Conservation (phyloP, 768 basidiomycete genomes). For the Podaxis sp. region DNA sequence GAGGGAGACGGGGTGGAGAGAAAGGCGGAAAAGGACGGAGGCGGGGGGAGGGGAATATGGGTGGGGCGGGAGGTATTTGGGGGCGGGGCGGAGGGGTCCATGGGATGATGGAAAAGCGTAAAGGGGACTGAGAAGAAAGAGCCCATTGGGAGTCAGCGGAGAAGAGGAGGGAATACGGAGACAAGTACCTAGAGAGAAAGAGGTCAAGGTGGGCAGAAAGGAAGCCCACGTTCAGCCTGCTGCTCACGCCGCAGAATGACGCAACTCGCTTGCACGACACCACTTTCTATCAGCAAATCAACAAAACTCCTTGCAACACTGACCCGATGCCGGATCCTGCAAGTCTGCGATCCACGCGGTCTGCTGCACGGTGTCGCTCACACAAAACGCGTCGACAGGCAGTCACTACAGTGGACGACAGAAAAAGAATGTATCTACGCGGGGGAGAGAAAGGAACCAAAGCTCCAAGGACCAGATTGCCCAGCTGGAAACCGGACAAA, state of each 20-base stretch:
- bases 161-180: constrained; percentile 9
- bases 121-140: constrained; percentile 15
- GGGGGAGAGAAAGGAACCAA: neutral
- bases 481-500: constrained; percentile 4
- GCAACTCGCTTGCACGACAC: constrained; percentile 14
- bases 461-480: neutral
- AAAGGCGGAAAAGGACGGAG: constrained; percentile 30
- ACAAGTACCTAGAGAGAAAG: constrained; percentile 13
- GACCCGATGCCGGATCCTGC: constrained; percentile 4
- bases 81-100: constrained; percentile 11
- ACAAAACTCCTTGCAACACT: neutral
- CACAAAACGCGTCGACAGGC: constrained; percentile 3
- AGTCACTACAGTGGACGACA: neutral
- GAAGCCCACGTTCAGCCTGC: constrained; percentile 9
- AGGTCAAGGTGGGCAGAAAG: neutral
- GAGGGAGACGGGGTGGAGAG: constrained; percentile 35
- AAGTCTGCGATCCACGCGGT: constrained; percentile 10
- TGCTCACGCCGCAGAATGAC: constrained; percentile 15
- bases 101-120: constrained; percentile 11
- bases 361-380: constrained; percentile 4
- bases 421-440: neutral
- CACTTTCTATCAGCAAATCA: constrained; percentile 14
- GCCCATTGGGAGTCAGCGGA: constrained; percentile 15
- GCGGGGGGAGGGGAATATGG: constrained; percentile 37
- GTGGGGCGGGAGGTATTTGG: constrained; percentile 20